phyloP scores from a whole-genome alignment of 2,329 filamentous ascomycete species.

The Harringtonia lauricola region DNA sequence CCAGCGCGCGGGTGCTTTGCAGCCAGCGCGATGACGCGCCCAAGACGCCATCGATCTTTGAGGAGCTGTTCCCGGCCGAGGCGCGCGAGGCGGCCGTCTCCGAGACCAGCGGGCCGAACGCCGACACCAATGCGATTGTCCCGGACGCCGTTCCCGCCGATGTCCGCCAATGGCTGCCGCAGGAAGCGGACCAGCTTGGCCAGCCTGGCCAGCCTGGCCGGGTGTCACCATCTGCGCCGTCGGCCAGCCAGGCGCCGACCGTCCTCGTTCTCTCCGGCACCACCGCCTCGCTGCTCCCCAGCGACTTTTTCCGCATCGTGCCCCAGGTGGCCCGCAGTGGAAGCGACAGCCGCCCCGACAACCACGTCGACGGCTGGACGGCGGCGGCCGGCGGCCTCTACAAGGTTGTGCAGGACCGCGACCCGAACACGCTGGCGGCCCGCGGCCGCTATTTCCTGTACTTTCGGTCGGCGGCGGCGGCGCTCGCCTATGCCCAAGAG shows the following conservation, averaged over 20 bases:
- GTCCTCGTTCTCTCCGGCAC: slow-evolving; percentile 47
- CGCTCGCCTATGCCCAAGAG: slow-evolving; percentile 48
- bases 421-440: slow-evolving; percentile 51
- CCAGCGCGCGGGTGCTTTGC: not conserved
- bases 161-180: slow-evolving; percentile 7
- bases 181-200: slow-evolving; percentile 3
- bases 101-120: not conserved
- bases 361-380: slow-evolving; percentile 58
- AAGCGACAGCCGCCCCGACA: not conserved
- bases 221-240: no score
- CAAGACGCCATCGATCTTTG: slow-evolving; percentile 7
- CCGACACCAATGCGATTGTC: not conserved
- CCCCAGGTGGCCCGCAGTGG: slow-evolving; percentile 31
- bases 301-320: slow-evolving; percentile 61
- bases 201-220: no score
- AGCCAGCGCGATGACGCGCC: not conserved
- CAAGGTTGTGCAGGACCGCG: slow-evolving; percentile 51
- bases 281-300: slow-evolving; percentile 47
- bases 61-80: slow-evolving; percentile 10
- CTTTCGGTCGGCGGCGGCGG: slow-evolving; percentile 50
- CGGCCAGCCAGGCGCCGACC: slow-evolving; percentile 9
- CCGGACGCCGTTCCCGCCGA: slow-evolving; percentile 1
- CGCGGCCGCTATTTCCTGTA: slow-evolving; percentile 57
- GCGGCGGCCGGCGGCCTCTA: slow-evolving; percentile 17
- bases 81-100: not conserved